Evolutionary conservation across 2,329 filamentous ascomycete species (phyloP).

Genomic region (Penicillium sp.): DNA sequence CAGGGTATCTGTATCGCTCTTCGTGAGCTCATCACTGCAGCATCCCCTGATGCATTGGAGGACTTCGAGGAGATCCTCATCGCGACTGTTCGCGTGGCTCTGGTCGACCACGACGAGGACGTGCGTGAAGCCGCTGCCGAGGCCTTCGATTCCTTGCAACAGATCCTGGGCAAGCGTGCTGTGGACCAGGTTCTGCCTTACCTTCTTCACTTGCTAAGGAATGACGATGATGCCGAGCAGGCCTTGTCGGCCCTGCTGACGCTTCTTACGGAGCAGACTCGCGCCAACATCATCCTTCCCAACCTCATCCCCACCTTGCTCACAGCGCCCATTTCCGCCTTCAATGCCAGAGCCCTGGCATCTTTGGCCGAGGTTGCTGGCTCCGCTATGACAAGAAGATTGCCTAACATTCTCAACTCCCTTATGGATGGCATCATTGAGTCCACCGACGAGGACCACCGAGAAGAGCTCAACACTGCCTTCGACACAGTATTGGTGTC

Average conservation of each 20-base stretch:
- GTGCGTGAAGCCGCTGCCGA: slow-evolving; percentile 95
- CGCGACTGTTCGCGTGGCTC: slow-evolving; percentile 86
- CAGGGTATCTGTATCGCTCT: slow-evolving; percentile 97
- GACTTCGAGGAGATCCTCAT: slow-evolving; percentile 95
- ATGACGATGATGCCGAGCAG: slow-evolving; percentile 84
- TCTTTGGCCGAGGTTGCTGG: slow-evolving; percentile 91
- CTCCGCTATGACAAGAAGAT: slow-evolving; percentile 82
- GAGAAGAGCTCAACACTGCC: slow-evolving; percentile 71
- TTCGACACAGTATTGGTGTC: slow-evolving; percentile 90
- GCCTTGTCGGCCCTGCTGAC: slow-evolving; percentile 91
- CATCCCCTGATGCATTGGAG: slow-evolving; percentile 83
- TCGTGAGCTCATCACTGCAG: slow-evolving; percentile 87
- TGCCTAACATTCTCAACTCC: slow-evolving; percentile 88
- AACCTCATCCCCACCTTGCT: slow-evolving; percentile 94
- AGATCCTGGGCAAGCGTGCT: slow-evolving; percentile 88
- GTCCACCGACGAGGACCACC: slow-evolving; percentile 72
- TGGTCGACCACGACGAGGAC: slow-evolving; percentile 85
- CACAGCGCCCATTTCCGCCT: slow-evolving; percentile 83
- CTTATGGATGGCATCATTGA: slow-evolving; percentile 88
- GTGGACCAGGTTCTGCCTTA: slow-evolving; percentile 94
- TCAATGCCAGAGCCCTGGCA: slow-evolving; percentile 92
- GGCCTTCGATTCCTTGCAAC: slow-evolving; percentile 92
- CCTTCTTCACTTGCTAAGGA: slow-evolving; percentile 84
- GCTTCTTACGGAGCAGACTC: slow-evolving; percentile 86
- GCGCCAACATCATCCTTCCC: slow-evolving; percentile 94